Percentiles rank a stretch among this genome's conserved stretches.
Evolutionary conservation across 202 grass and related monocot genomes (phyloP).

Genomic region (Saccharum hybrid): DNA sequence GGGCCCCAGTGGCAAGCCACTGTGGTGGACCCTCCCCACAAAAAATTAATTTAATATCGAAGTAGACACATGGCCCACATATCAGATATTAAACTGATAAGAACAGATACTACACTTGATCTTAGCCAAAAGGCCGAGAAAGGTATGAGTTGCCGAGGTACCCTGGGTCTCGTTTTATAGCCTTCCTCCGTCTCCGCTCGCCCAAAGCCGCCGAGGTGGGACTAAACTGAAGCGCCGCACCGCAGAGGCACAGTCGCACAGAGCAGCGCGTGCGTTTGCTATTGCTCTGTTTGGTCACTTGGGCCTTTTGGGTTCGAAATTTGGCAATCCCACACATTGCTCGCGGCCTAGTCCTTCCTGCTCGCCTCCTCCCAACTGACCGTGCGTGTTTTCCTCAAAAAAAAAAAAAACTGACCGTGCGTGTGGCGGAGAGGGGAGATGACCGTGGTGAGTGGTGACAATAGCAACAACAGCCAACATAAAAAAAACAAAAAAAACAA

Average conservation of each 20-base stretch:
- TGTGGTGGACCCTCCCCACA: neutral
- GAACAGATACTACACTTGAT: slow-evolving; percentile 53
- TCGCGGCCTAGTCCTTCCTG: neutral
- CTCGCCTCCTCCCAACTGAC: neutral
- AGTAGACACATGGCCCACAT: neutral
- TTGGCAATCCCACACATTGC: neutral
- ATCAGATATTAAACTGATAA: slow-evolving; percentile 31
- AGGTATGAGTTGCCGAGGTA: neutral
- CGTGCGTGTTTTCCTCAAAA: too few relatives aligned
- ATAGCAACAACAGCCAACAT: too few relatives aligned
- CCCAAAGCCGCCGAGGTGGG: neutral
- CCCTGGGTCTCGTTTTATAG: neutral
- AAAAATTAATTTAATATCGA: slow-evolving; percentile 1
- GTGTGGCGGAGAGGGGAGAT: too few relatives aligned
- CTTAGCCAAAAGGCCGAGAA: slow-evolving; percentile 76
- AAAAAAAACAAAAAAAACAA: too few relatives aligned
- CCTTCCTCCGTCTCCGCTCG: neutral
- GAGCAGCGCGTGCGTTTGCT: neutral
- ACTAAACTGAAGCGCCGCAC: neutral
- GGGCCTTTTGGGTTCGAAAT: neutral
- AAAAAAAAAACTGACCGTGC: too few relatives aligned
- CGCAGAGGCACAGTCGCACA: too few relatives aligned
- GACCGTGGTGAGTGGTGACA: too few relatives aligned
- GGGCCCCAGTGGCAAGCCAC: too few relatives aligned
- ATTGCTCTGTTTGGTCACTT: neutral